phyloP scores from a whole-genome alignment of 2,329 filamentous ascomycete species.

The Capronia coronata region DNA sequence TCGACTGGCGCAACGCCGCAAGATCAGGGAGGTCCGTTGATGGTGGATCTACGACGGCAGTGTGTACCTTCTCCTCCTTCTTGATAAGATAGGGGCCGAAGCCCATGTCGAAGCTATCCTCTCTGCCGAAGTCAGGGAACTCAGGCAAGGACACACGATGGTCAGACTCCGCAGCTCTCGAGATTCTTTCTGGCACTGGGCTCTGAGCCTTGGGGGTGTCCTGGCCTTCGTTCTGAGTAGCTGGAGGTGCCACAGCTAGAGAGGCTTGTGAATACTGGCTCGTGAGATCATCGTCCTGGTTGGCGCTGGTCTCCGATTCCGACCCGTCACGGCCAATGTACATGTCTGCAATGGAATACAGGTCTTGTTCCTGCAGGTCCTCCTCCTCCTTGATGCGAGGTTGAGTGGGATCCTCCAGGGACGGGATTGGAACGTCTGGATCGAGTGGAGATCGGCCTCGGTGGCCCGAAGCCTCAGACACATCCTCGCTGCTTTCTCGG shows the following conservation, averaged over 20 bases:
- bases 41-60: constrained; percentile 18
- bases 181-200: constrained; percentile 21
- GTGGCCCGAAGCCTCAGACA: constrained; percentile 26
- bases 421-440: constrained; percentile 84
- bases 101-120: constrained; percentile 49
- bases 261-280: constrained; percentile 50
- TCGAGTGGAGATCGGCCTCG: constrained; percentile 48
- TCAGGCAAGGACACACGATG: constrained; percentile 41
- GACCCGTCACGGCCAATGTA: constrained; percentile 47
- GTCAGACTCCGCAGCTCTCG: constrained; percentile 4
- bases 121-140: constrained; percentile 44
- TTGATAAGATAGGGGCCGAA: constrained; percentile 50
- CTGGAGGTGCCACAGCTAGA: constrained; percentile 28
- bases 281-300: constrained; percentile 41
- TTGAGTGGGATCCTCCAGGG: constrained; percentile 58
- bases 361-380: constrained; percentile 54
- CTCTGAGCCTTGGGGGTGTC: constrained; percentile 41
- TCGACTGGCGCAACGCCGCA: constrained; percentile 34
- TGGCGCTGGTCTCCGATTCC: constrained; percentile 28
- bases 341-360: constrained; percentile 63
- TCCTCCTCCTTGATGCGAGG: constrained; percentile 54
- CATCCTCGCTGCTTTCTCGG: constrained; percentile 40
- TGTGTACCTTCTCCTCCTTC: constrained; percentile 15
- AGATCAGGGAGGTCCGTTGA: constrained; percentile 33
- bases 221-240: constrained; percentile 38